These are phyloP conservation scores for Fusarium sp. DNA, from an alignment of 2,329 filamentous ascomycete genomes.

Conservation along the genomic window DNA sequence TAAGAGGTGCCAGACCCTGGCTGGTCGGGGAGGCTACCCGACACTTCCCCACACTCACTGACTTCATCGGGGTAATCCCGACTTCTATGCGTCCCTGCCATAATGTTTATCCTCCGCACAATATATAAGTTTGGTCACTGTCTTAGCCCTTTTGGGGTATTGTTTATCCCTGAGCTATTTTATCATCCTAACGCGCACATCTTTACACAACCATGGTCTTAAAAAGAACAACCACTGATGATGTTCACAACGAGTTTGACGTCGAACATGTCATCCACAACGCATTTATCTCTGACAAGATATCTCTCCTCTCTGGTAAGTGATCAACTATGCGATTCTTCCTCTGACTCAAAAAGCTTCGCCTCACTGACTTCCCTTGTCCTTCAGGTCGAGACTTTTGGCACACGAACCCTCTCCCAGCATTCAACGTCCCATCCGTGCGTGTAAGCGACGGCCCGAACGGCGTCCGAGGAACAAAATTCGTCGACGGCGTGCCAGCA, in stretches of 20 bases:
- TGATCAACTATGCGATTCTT: no score
- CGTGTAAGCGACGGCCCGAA: slow-evolving; percentile 7
- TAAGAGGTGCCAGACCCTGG: no score
- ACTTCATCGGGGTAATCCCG: neutral
- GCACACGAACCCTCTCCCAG: slow-evolving; percentile 14
- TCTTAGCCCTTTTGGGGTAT: neutral
- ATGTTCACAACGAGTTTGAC: neutral
- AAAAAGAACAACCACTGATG: neutral
- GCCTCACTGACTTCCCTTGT: neutral
- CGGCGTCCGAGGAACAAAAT: neutral
- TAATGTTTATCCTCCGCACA: neutral
- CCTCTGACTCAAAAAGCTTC: no score
- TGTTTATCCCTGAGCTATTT: neutral
- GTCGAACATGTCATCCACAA: slow-evolving; percentile 13
- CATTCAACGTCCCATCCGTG: slow-evolving; percentile 17
- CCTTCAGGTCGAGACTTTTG: slow-evolving; percentile 16
- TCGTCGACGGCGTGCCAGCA: neutral
- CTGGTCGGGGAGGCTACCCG: neutral
- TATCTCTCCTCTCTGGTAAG: slow-evolving; percentile 11
- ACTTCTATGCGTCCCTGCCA: neutral
- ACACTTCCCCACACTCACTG: neutral
- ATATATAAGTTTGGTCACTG: neutral
- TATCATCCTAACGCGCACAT: neutral
- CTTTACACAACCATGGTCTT: neutral
- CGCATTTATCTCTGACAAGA: slow-evolving; percentile 14